These are phyloP conservation scores for Uronychia setigera DNA, from an alignment of 73 alveolate species.

Conservation along the genomic window DNA sequence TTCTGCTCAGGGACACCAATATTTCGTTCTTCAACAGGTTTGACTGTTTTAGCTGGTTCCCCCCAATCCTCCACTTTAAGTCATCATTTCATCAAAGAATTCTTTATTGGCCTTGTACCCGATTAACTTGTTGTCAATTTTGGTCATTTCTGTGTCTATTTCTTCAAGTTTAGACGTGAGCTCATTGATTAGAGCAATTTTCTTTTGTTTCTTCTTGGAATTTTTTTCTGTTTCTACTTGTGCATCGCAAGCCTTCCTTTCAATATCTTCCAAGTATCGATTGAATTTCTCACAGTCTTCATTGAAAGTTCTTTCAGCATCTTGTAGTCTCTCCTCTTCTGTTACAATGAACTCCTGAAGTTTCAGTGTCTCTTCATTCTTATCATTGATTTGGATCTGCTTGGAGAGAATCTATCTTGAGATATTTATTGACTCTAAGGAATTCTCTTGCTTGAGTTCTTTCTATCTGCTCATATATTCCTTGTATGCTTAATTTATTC, in stretches of 20 bases:
- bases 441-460: background rate
- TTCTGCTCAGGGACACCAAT: no score
- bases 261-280: background rate
- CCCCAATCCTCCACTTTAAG: background rate
- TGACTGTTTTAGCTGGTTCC: background rate
- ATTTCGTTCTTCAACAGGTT: no score
- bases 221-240: background rate
- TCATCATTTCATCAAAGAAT: background rate
- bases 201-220: background rate
- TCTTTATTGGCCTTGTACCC: background rate
- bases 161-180: background rate
- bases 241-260: background rate
- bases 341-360: background rate
- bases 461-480: background rate
- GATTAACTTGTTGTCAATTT: background rate
- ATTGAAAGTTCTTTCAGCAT: slow-evolving; percentile 3
- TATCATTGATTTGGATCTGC: background rate
- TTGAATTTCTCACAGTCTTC: slow-evolving; percentile 7
- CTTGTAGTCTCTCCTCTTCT: slow-evolving; percentile 10
- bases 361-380: background rate
- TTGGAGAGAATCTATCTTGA: background rate
- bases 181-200: background rate
- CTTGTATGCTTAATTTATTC: no score
- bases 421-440: background rate
- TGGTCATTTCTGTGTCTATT: background rate